These are phyloP conservation scores for Eucalyptus albens DNA, from an alignment of 345 rosid species.

Conservation along the genomic window DNA sequence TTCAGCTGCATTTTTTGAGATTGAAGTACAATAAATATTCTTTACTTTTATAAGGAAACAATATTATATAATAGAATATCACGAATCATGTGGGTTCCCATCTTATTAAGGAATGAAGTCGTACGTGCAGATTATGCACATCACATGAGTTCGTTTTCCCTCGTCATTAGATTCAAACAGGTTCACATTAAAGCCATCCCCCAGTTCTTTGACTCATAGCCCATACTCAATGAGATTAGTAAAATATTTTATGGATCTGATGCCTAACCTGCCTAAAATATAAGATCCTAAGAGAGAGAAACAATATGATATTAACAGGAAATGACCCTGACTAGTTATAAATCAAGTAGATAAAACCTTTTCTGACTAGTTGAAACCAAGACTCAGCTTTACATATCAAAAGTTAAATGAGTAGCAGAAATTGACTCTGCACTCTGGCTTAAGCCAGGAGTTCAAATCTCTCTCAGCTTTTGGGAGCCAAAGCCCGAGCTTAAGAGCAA, in stretches of 20 bases:
- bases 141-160: not conserved
- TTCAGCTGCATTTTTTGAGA: not conserved
- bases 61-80: not conserved
- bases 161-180: no score
- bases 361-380: not conserved
- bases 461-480: not conserved
- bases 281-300: not conserved
- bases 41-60: not conserved
- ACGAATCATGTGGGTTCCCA: not conserved
- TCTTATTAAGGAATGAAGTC: not conserved
- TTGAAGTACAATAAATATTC: not conserved
- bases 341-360: not conserved
- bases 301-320: not conserved
- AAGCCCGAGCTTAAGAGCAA: not conserved
- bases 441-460: not conserved
- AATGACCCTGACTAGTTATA: not conserved
- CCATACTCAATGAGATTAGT: not conserved
- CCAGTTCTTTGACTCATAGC: not conserved
- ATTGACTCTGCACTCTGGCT: not conserved
- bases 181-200: not conserved
- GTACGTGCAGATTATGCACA: not conserved
- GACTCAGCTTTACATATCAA: not conserved
- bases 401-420: not conserved
- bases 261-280: not conserved
- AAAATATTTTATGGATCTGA: no score